phyloP scores from a whole-genome alignment of 495 filamentous ascomycete genomes.

The Daldinia loculata region DNA sequence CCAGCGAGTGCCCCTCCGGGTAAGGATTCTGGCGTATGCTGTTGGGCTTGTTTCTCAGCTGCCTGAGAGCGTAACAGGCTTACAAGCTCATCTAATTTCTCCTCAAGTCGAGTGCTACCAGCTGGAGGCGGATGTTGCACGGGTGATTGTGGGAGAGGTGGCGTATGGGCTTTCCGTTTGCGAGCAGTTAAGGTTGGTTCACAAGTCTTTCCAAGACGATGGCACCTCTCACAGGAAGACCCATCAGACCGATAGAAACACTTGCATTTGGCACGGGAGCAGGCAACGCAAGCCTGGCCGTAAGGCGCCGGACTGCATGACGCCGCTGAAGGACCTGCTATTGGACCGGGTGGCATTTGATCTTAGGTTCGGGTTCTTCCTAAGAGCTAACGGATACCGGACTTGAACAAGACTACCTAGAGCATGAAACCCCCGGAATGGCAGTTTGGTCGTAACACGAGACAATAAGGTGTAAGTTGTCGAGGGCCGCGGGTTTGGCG shows the following conservation, averaged over 20 bases:
- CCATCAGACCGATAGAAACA: slow-evolving; percentile 43
- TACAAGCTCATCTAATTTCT: slow-evolving; percentile 43
- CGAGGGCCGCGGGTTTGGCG: slow-evolving; percentile 23
- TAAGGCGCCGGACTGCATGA: slow-evolving; percentile 42
- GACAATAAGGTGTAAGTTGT: slow-evolving; percentile 6
- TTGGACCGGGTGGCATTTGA: slow-evolving; percentile 18
- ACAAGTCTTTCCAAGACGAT: slow-evolving; percentile 41
- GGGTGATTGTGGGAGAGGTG: slow-evolving; percentile 9
- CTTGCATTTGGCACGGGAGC: slow-evolving; percentile 45
- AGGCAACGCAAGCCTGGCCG: slow-evolving; percentile 39
- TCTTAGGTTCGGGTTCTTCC: background rate
- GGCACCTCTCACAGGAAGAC: slow-evolving; percentile 37
- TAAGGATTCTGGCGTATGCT: slow-evolving; percentile 15
- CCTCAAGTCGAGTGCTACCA: slow-evolving; percentile 28
- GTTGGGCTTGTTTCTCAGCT: slow-evolving; percentile 10
- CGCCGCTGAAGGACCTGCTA: slow-evolving; percentile 3
- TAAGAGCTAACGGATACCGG: background rate
- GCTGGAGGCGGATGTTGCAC: background rate
- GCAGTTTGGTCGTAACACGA: background rate
- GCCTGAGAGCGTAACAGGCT: slow-evolving; percentile 40
- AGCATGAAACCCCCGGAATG: slow-evolving; percentile 3
- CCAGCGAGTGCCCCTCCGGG: slow-evolving; percentile 5
- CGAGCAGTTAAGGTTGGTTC: slow-evolving; percentile 32
- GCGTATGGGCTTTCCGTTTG: slow-evolving; percentile 35
- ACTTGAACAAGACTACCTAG: background rate